Conservation (phyloP, 2,329 filamentous ascomycete species). For the Clonostachys sp. region DNA sequence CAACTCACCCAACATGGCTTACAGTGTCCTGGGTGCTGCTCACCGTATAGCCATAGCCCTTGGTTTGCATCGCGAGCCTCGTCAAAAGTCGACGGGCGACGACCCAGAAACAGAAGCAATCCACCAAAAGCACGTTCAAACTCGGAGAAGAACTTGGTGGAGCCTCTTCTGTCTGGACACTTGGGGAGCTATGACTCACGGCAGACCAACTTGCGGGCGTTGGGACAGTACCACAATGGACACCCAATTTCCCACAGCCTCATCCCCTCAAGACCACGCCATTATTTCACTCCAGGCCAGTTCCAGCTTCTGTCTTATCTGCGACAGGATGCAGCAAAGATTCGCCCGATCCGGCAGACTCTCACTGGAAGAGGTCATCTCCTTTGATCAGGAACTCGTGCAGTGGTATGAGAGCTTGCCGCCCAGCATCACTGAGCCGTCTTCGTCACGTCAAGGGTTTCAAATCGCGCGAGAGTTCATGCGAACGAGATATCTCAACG, state of each 20-base stretch:
- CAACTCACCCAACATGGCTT: constrained; percentile 73
- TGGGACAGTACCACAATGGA: constrained; percentile 23
- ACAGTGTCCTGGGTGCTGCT: constrained; percentile 66
- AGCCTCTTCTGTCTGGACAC: constrained; percentile 67
- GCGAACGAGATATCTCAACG: constrained; percentile 20
- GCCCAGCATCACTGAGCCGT: constrained; percentile 9
- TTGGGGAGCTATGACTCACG: constrained; percentile 66
- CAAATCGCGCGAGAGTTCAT: constrained; percentile 18
- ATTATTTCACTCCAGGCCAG: constrained; percentile 16
- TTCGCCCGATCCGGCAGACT: constrained; percentile 17
- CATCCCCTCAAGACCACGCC: constrained; percentile 13
- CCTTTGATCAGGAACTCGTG: constrained; percentile 17
- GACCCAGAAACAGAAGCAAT: constrained; percentile 39
- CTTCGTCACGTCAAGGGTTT: constrained; percentile 13
- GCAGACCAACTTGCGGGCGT: constrained; percentile 43
- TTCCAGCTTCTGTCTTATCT: constrained; percentile 19
- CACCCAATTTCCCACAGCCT: constrained; percentile 12
- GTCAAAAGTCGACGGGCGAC: constrained; percentile 5
- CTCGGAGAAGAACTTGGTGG: constrained; percentile 68
- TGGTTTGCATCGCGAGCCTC: constrained; percentile 62
- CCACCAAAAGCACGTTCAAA: constrained; percentile 31
- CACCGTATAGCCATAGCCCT: constrained; percentile 71
- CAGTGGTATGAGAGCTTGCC: constrained; percentile 16
- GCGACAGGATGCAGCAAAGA: constrained; percentile 19
- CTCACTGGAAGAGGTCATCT: constrained; percentile 12